These are phyloP conservation scores for Hypoxylon intermedium DNA, from an alignment of 495 filamentous ascomycete species.

Conservation along the genomic window DNA sequence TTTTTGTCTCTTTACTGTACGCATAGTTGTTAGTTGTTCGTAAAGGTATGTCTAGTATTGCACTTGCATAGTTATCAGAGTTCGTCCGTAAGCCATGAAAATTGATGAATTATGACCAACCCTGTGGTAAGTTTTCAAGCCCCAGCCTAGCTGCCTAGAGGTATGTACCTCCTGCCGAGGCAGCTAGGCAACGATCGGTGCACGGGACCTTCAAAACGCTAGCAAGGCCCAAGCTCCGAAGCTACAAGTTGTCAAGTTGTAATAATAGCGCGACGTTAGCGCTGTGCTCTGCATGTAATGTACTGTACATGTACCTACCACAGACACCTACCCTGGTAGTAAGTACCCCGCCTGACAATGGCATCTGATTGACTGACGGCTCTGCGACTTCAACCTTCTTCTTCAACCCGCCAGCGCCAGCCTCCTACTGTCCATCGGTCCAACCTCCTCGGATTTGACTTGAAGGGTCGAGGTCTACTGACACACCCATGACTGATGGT, in stretches of 20 bases:
- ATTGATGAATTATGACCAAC: too few relatives aligned
- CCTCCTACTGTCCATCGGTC: slow-evolving; percentile 19
- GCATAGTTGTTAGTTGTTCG: too few relatives aligned
- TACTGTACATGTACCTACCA: too few relatives aligned
- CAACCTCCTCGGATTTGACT: slow-evolving; percentile 37
- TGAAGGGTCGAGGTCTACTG: not conserved
- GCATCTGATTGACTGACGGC: slow-evolving; percentile 36
- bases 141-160: too few relatives aligned
- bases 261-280: slow-evolving; percentile 7
- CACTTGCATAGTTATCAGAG: too few relatives aligned
- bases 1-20: too few relatives aligned
- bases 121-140: too few relatives aligned
- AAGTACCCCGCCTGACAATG: slow-evolving; percentile 33
- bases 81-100: too few relatives aligned
- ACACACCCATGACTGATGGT: too few relatives aligned
- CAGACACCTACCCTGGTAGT: slow-evolving; percentile 11
- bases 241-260: slow-evolving; percentile 4
- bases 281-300: not conserved
- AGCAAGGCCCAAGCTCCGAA: slow-evolving; percentile 17
- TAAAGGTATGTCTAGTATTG: too few relatives aligned
- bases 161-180: too few relatives aligned
- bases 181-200: slow-evolving; percentile 4
- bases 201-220: slow-evolving; percentile 17
- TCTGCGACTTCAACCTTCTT: slow-evolving; percentile 19
- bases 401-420: too few relatives aligned